Evolutionary conservation across 148 eudicot species (phyloP), one percentile per base, ranked within the genome.

Genomic region (Silene latifolia): DNA sequence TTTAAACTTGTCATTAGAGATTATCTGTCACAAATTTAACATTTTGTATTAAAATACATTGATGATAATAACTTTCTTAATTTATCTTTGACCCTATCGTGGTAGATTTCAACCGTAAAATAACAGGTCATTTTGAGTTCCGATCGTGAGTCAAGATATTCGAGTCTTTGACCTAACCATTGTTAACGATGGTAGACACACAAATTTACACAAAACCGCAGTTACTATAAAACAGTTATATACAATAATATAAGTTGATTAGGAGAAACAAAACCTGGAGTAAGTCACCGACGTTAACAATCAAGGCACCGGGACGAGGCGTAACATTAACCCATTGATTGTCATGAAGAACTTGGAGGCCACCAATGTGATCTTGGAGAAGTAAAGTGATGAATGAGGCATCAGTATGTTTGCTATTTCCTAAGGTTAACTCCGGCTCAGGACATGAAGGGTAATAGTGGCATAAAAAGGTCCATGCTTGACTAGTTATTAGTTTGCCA

Each of bases 401-500:
- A 35, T 87, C 90, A 0, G 85, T 11, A 57, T 87, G 90, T 32
- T 78, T 81, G 76, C 69, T 73, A 9, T 81, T 32, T 12, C 88
- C 88, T 51, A 85, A 21, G 0, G 88, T 75, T 12, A 83, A 71
- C 18, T 87, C 85, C 10, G 90, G 90, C 35, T 82, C 73, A 3
- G 90, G 90, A 62, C 90, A 87, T 10, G 87, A 76, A 0, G 90
- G 90, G 35, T 87, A 87, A 72, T 82, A 87, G 27, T 85, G 87
- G 42, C 72, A 8, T 0, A 69, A 19, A 9, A 73, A 46, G 20
- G n/a, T 51, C 71, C 65, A 79, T 5, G 71, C 83, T 65, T 66
- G n/a, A 4, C 65, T 67, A 57, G 82, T 78, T 20, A 57, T 84
- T 62, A 83, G 20, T 39, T 56, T 57, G 54, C 69, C 25, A 12